These are phyloP conservation scores for Trichoderma parareesei DNA, from an alignment of 495 filamentous ascomycete species.

Conservation along the genomic window DNA sequence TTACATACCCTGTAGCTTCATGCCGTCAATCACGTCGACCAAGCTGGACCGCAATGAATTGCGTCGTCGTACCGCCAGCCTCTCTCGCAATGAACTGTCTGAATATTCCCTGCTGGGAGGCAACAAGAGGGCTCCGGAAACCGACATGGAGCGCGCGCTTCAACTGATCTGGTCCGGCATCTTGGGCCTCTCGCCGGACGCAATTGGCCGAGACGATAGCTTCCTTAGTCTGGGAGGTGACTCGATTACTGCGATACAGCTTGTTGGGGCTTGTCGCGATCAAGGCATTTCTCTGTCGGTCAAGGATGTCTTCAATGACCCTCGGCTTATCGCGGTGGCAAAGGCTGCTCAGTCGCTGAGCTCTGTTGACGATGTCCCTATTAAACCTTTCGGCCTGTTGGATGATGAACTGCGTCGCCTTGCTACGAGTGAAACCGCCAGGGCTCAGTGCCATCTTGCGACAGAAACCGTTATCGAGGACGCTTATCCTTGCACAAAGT, in stretches of 20 bases:
- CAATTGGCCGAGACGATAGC: slow-evolving; percentile 37
- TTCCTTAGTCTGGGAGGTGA: slow-evolving; percentile 40
- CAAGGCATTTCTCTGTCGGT: slow-evolving; percentile 4
- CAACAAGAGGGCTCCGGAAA: slow-evolving; percentile 6
- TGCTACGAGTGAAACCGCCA: not conserved
- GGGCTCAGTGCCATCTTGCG: slow-evolving; percentile 25
- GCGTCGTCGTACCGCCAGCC: not conserved
- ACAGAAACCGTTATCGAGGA: not conserved
- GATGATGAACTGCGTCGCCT: not conserved
- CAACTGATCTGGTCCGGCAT: not conserved
- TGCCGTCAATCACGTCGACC: slow-evolving; percentile 19
- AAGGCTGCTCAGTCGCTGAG: not conserved
- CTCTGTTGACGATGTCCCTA: not conserved
- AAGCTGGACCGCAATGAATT: not conserved
- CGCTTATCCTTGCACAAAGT: slow-evolving; percentile 41
- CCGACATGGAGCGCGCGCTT: not conserved
- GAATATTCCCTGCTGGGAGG: slow-evolving; percentile 39
- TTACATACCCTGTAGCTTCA: slow-evolving; percentile 13
- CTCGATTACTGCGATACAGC: slow-evolving; percentile 29
- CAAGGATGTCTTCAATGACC: slow-evolving; percentile 8
- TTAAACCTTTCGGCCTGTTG: not conserved
- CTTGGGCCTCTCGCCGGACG: not conserved
- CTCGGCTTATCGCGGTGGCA: slow-evolving; percentile 5
- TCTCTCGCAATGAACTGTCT: slow-evolving; percentile 22
- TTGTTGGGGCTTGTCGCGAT: slow-evolving; percentile 33